Conservation (phyloP, 202 grass and related monocot genomes). For the Saccharum hybrid region DNA sequence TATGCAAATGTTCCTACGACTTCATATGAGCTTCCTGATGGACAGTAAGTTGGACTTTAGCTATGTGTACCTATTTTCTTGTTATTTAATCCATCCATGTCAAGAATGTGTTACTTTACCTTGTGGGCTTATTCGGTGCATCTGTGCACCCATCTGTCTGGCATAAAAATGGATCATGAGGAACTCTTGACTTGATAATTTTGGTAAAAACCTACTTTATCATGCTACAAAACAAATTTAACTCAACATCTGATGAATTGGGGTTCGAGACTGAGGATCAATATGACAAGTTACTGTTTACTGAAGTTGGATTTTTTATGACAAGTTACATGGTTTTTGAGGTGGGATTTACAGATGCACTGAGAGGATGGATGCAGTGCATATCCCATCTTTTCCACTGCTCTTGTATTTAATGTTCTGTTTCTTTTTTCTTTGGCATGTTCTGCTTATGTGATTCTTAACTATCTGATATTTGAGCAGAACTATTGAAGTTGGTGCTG, state of each 20-base stretch:
- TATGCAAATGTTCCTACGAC: slow-evolving; percentile 99
- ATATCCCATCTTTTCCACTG: slow-evolving; percentile 35
- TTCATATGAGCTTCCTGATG: slow-evolving; percentile 99
- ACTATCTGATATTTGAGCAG: slow-evolving; percentile 56
- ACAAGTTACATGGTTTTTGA: slow-evolving; percentile 25
- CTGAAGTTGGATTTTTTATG: slow-evolving; percentile 7
- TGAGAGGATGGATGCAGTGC: slow-evolving; percentile 17
- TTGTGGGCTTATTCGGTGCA: background rate
- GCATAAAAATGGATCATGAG: slow-evolving; percentile 16
- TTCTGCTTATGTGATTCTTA: slow-evolving; percentile 16
- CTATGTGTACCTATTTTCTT: slow-evolving; percentile 20
- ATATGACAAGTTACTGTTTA: slow-evolving; percentile 16
- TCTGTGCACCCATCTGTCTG: slow-evolving; percentile 5
- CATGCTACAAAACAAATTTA: background rate
- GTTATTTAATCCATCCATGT: background rate
- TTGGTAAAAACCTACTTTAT: slow-evolving; percentile 14
- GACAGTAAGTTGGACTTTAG: slow-evolving; percentile 82
- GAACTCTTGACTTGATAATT: slow-evolving; percentile 12
- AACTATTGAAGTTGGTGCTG: slow-evolving; percentile 98
- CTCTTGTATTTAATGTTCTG: slow-evolving; percentile 17
- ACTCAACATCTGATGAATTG: slow-evolving; percentile 15
- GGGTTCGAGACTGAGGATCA: slow-evolving; percentile 2
- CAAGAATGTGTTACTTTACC: slow-evolving; percentile 9
- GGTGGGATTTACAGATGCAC: slow-evolving; percentile 8
- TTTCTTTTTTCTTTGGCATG: slow-evolving; percentile 19